Conservation (phyloP, 129 eudicot species). For the Centrapalus pauciflorus region DNA sequence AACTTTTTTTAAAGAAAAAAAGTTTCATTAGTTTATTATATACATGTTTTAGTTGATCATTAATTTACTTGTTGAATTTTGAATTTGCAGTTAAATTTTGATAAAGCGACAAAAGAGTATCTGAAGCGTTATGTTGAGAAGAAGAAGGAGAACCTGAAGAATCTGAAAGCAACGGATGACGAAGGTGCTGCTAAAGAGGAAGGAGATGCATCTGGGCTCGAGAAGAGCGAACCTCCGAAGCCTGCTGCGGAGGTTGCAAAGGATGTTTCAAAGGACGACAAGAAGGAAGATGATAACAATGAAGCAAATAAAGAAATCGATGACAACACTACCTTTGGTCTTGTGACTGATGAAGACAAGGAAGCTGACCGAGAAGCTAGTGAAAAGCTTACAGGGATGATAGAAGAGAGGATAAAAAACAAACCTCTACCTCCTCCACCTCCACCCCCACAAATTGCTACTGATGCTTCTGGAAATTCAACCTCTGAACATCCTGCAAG, state of each 20-base stretch:
- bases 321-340: conserved; percentile 61
- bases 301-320: conserved; percentile 41
- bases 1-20: conserved; percentile 3
- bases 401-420: conserved; percentile 85
- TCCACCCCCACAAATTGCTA: conserved; percentile 51
- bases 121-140: conserved; percentile 72
- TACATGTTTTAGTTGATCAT: neutral
- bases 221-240: conserved; percentile 29
- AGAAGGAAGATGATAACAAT: conserved; percentile 33
- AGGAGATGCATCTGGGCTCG: conserved; percentile 32
- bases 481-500: conserved; percentile 56
- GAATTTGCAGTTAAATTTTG: conserved; percentile 60
- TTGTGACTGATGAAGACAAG: conserved; percentile 81
- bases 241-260: conserved; percentile 36
- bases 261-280: conserved; percentile 31
- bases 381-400: conserved; percentile 66
- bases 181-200: conserved; percentile 51
- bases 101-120: conserved; percentile 64
- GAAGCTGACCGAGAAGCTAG: conserved; percentile 72
- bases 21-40: neutral
- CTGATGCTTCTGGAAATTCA: conserved; percentile 31
- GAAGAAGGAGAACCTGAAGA: conserved; percentile 53
- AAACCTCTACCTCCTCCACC: conserved; percentile 97
- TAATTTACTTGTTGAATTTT: neutral
- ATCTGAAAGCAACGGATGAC: conserved; percentile 33